A percentile compares a stretch with the other conserved stretches of the same genome.
Evolutionary conservation across 2,329 filamentous ascomycete genomes (phyloP).

Genomic region (Cladophialophora immunda): DNA sequence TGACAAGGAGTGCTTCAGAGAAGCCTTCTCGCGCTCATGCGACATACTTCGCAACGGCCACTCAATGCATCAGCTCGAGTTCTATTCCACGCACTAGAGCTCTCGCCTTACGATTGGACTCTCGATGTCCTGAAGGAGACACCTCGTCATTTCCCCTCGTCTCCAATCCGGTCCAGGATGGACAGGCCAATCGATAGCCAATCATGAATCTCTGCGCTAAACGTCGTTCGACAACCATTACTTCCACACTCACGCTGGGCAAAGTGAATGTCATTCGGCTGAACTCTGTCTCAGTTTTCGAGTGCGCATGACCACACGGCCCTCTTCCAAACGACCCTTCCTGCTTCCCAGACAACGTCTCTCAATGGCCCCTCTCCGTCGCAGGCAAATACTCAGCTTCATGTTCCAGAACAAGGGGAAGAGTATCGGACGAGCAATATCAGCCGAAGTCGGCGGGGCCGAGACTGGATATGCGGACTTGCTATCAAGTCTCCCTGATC

Average conservation of each 20-base stretch:
- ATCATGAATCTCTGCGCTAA: background rate
- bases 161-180: background rate
- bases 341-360: background rate
- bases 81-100: background rate
- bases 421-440: background rate
- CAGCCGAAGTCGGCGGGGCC: background rate
- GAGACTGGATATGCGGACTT: background rate
- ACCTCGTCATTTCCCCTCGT: background rate
- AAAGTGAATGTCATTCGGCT: background rate
- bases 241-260: background rate
- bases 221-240: background rate
- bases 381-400: background rate
- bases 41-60: background rate
- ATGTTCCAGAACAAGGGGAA: background rate
- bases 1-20: background rate
- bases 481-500: background rate
- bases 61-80: background rate
- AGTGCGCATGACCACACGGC: background rate
- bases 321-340: background rate
- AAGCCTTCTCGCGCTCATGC: background rate
- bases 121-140: background rate
- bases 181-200: background rate
- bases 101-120: constrained; percentile 8
- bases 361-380: background rate
- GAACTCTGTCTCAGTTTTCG: background rate